Base-by-base conservation (phyloP, 305 asterid species). In the Plantago lanceolata region DNA sequence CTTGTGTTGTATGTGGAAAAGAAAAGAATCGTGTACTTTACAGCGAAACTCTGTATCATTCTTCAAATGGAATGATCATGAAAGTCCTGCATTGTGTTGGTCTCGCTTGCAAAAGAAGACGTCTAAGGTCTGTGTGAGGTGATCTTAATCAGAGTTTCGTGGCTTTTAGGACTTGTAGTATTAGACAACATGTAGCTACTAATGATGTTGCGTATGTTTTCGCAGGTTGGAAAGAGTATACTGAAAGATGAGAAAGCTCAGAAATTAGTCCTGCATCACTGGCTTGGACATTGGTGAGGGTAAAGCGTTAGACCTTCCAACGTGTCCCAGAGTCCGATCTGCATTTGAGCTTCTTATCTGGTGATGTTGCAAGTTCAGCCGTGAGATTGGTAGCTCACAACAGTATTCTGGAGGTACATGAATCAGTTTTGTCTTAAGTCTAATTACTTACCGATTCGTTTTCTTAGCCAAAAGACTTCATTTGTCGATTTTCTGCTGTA, bases 321-420 rank as follows among this genome's bases (percentile, higher is more conserved):
- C 63, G 6, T 78, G 80, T 58, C 78, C 76, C 2, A 72, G 83
- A 62, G 65, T 37, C 50, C 50, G 64, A 70, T 8, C 17, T 75
- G 28, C 95, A 87, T 65, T 87, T 89, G 5, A 87, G 92, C 68
- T 87, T 84, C 57, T 63, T 84, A 3, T 73, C 89, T 0, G 92
- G 95, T 17, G 95, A 82, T 15, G 92, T 80, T 62, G 82, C 83
- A 2, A 75, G 84, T 5, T 79, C 92, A 24, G 95, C 89, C 4
- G 95, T 89, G 43, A 76, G 92, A 72, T 73, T 87, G 15, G 79
- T 76, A 51, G 92, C 83, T 64, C 79, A 51, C 18, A 68, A 72
- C 18, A 92, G 92, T 5, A 28, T 73, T 69, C 89, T 87, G 13
- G 68, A 82, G 89, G 95, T 86, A 70, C 48, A 19, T 19, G 28